These are phyloP conservation scores for Grosmannia serpens DNA, from an alignment of 2,329 filamentous ascomycete species.

Conservation along the genomic window DNA sequence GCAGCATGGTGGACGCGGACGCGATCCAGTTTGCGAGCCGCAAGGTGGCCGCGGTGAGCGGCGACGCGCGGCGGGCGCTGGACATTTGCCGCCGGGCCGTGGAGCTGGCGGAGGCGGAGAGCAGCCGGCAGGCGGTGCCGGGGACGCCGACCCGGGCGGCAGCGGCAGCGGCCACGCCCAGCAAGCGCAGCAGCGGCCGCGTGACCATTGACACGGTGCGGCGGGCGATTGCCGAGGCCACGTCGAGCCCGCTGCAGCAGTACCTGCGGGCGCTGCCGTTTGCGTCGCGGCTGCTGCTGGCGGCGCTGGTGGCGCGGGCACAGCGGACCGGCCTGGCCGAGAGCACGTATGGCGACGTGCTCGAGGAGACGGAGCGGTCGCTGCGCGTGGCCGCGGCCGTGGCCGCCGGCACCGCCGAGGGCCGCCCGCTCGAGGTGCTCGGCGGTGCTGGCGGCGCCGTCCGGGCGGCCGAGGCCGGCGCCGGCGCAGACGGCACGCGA, in stretches of 20 bases:
- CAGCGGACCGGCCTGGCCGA: conserved; percentile 78
- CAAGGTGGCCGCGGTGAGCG: conserved; percentile 93
- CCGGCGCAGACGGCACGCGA: conserved; percentile 8
- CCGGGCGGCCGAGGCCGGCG: background rate
- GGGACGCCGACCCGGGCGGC: conserved; percentile 21
- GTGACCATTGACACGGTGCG: conserved; percentile 93
- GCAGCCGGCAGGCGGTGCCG: conserved; percentile 14
- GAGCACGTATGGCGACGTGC: conserved; percentile 76
- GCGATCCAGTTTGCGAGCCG: conserved; percentile 92
- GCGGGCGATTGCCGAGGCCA: conserved; percentile 88
- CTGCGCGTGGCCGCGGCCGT: conserved; percentile 45
- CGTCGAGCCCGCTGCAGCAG: conserved; percentile 82
- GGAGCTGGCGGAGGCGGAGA: conserved; percentile 78
- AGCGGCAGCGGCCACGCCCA: conserved; percentile 7
- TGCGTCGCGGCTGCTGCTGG: conserved; percentile 72
- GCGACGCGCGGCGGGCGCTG: conserved; percentile 80
- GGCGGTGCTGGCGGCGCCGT: background rate
- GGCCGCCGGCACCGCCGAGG: conserved; percentile 17
- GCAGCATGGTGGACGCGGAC: conserved; percentile 82
- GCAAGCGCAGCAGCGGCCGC: conserved; percentile 33
- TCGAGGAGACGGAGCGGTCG: conserved; percentile 72
- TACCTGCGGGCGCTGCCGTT: conserved; percentile 75
- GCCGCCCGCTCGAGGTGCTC: conserved; percentile 41
- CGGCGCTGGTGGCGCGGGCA: conserved; percentile 66
- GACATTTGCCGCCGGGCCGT: conserved; percentile 94